Percentiles rank a stretch among this genome's conserved stretches.
phyloP scores from a whole-genome alignment of 2,329 filamentous ascomycete genomes.

The Alternaria burnsii region DNA sequence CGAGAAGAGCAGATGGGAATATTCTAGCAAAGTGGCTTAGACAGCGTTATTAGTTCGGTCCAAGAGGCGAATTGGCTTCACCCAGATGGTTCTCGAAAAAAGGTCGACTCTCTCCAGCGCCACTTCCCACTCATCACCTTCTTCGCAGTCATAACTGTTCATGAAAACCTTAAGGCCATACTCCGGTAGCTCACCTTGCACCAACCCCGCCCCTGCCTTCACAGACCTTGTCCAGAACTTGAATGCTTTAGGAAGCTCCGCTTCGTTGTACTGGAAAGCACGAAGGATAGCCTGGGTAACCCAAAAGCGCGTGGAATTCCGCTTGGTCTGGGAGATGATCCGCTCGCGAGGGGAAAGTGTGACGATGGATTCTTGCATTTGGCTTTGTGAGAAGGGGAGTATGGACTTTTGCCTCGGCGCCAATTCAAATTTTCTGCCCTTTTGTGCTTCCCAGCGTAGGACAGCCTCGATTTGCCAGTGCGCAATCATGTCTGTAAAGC shows the following conservation, averaged over 20 bases:
- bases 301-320: conserved; percentile 58
- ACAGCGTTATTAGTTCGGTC: conserved; percentile 18
- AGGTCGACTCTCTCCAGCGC: conserved; percentile 49
- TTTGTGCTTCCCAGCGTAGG: conserved; percentile 62
- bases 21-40: neutral
- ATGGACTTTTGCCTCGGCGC: conserved; percentile 24
- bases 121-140: conserved; percentile 60
- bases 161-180: conserved; percentile 25
- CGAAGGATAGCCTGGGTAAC: conserved; percentile 63
- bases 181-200: conserved; percentile 29
- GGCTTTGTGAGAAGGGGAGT: conserved; percentile 61
- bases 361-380: conserved; percentile 60
- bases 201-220: neutral
- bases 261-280: conserved; percentile 65
- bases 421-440: conserved; percentile 53
- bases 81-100: conserved; percentile 40
- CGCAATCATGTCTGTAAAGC: conserved; percentile 67
- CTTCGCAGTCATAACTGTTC: conserved; percentile 21
- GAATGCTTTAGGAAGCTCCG: conserved; percentile 59
- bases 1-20: neutral
- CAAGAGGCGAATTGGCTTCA: conserved; percentile 52
- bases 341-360: conserved; percentile 55
- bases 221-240: conserved; percentile 31
- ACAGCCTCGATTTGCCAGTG: conserved; percentile 73
- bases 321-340: conserved; percentile 53